Evolutionary conservation across 73 alveolate genomes (phyloP), one percentile per base, ranked within the genome.

Genomic region (Stentor coeruleus): DNA sequence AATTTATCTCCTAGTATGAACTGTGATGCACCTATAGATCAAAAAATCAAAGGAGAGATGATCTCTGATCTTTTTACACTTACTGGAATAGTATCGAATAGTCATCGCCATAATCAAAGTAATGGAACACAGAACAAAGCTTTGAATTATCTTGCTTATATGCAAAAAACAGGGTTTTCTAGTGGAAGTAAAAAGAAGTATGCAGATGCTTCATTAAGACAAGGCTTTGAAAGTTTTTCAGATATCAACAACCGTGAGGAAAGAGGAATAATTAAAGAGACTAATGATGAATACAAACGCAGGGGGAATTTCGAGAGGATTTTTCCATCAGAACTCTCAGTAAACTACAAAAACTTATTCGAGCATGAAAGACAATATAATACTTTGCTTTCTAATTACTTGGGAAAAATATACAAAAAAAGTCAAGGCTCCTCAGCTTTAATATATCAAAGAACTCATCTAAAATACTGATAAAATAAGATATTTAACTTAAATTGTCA

Each of bases 341-440:
- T 41, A 20, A 88, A 85, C 59, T 93, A 91, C 58, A 90, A 81
- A 37, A 86, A 91, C 76, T 93, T 89, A 81, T 93, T 93, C 58
- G 98, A 93, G 59, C 82, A 81, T 59, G 95, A 92, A 39, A 58
- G 97, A 76, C 92, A 93, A 3, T 82, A 84, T 31, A 94, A 94
- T 77, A 75, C 76, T 4, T 42, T 84, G 39, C 77, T 87, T 1
- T 66, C 83, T 33, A 84, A 87, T 85, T 39, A 85, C 60, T 87
- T 81, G 59, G 66, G 79, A 26, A 66, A 66, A 66, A 66, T 66
- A 0, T 15, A 66, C 37, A 66, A 31, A 33, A 66, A 66, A 66
- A 40, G 36, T 2, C 36, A 66, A 66, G 79, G 39, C 1, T n/a
- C 35, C 73, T 57, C 73, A 2, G 73, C 73, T 20, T n/a, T 57